A percentile compares a stretch with the other conserved stretches of the same genome.
phyloP scores from a whole-genome alignment of 306 rosid genomes.

The Inga leiocalycina region DNA sequence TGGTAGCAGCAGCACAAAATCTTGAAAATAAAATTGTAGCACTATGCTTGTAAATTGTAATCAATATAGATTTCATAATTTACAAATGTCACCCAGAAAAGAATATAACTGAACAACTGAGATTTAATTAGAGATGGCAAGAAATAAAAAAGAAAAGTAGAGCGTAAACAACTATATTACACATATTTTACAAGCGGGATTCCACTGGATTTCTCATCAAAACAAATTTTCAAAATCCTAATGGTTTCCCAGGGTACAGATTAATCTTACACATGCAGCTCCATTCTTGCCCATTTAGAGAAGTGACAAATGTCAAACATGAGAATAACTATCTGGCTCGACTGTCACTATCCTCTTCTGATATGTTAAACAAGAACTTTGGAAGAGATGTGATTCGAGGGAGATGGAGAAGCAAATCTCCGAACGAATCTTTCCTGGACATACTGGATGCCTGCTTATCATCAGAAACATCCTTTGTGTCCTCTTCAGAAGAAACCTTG shows the following conservation, averaged over 20 bases:
- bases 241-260: conserved; percentile 24
- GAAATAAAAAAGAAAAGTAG: neutral
- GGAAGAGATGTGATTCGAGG: conserved; percentile 80
- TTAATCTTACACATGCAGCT: conserved; percentile 5
- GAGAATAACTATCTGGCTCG: conserved; percentile 35
- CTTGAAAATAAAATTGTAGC: neutral
- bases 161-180: conserved; percentile 9
- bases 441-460: conserved; percentile 55
- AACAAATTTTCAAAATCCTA: conserved; percentile 64
- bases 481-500: conserved; percentile 47
- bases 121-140: neutral
- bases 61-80: neutral
- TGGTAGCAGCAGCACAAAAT: neutral
- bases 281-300: neutral
- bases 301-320: neutral
- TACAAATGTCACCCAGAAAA: neutral
- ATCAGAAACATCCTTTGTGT: conserved; percentile 40
- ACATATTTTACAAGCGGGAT: conserved; percentile 23
- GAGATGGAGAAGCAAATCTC: conserved; percentile 72
- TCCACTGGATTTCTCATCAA: conserved; percentile 69
- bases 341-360: conserved; percentile 60
- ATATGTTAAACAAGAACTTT: conserved; percentile 69
- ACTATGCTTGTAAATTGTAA: neutral
- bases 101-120: neutral
- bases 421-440: conserved; percentile 86